Conservation (phyloP, 768 basidiomycete species). For the Naganishia antarctica region DNA sequence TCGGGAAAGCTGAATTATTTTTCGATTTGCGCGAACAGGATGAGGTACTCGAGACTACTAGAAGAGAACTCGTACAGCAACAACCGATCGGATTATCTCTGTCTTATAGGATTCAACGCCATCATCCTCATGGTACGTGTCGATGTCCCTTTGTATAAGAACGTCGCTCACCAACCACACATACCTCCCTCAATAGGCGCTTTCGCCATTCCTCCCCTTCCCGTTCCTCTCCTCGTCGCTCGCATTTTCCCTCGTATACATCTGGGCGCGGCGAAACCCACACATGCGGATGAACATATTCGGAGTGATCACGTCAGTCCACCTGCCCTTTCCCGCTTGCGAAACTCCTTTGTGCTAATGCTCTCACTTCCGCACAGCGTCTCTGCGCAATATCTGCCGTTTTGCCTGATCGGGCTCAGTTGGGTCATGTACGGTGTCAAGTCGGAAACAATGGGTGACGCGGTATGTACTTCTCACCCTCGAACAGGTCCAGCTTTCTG, state of each 20-base stretch:
- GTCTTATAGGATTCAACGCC: conserved; percentile 80
- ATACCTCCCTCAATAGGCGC: conserved; percentile 52
- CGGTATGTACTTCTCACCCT: conserved; percentile 33
- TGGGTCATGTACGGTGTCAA: conserved; percentile 48
- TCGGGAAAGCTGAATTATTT: not conserved
- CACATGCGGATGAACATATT: conserved; percentile 93
- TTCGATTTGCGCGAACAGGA: conserved; percentile 54
- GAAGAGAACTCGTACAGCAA: conserved; percentile 96
- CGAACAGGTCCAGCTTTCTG: not conserved
- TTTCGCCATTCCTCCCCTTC: conserved; percentile 82
- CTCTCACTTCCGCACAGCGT: conserved; percentile 52
- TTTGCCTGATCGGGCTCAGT: conserved; percentile 81
- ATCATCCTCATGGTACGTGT: conserved; percentile 75
- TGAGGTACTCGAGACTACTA: conserved; percentile 93
- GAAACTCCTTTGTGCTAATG: not conserved
- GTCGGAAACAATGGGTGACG: conserved; percentile 43
- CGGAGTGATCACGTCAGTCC: conserved; percentile 66
- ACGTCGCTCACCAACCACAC: not conserved
- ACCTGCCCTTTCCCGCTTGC: not conserved
- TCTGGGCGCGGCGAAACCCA: conserved; percentile 94
- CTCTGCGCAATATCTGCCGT: conserved; percentile 87
- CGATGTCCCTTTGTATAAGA: not conserved
- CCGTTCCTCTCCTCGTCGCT: conserved; percentile 89
- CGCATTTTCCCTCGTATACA: conserved; percentile 91
- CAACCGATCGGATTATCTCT: conserved; percentile 86